phyloP scores from a whole-genome alignment of 768 basidiomycete species.

The Rhizopogon rudus region DNA sequence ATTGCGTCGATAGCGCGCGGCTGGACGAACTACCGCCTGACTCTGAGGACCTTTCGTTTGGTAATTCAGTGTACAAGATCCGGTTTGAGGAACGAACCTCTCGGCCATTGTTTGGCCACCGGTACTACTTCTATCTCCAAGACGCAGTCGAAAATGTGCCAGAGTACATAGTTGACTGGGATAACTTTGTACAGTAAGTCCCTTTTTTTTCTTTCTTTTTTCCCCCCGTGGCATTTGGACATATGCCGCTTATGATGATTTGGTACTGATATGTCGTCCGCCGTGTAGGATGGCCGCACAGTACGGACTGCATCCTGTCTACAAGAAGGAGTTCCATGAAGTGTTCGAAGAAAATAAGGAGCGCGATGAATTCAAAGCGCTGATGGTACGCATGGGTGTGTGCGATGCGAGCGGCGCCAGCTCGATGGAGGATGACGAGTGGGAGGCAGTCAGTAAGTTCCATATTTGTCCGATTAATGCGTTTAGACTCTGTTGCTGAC shows the following conservation, averaged over 20 bases:
- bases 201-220: background rate
- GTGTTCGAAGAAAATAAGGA: constrained; percentile 80
- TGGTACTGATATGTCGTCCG: constrained; percentile 7
- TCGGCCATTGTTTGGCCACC: constrained; percentile 75
- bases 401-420: constrained; percentile 83
- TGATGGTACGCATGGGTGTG: constrained; percentile 89
- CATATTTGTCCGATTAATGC: background rate
- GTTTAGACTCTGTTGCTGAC: constrained; percentile 1
- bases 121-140: constrained; percentile 88
- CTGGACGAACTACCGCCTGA: constrained; percentile 68
- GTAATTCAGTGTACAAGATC: constrained; percentile 88
- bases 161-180: constrained; percentile 97
- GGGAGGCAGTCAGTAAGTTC: constrained; percentile 96
- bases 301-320: constrained; percentile 68
- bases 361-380: constrained; percentile 72
- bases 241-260: too few relatives aligned
- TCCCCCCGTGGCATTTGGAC: background rate
- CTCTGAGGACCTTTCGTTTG: constrained; percentile 70
- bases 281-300: constrained; percentile 70
- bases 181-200: constrained; percentile 78
- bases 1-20: constrained; percentile 44
- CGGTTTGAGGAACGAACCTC: constrained; percentile 71
- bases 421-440: constrained; percentile 91
- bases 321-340: constrained; percentile 88
- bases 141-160: constrained; percentile 98